Percentiles rank a stretch among this genome's conserved stretches.
These are phyloP conservation scores for Pseudomassariella vexata DNA, from an alignment of 2,329 filamentous ascomycete genomes.

Conservation along the genomic window DNA sequence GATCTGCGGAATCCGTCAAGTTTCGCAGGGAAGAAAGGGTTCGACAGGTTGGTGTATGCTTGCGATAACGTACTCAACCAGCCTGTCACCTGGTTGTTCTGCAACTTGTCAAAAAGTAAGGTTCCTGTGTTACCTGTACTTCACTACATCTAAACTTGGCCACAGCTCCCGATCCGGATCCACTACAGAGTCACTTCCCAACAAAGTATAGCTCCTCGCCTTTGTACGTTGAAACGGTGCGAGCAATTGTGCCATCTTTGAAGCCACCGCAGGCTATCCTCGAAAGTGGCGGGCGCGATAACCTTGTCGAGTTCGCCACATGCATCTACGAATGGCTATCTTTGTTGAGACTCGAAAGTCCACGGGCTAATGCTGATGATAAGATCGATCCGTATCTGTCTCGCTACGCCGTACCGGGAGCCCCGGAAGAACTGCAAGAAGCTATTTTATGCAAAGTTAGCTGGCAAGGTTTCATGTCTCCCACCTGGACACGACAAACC, in stretches of 20 bases:
- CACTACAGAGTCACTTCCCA: slow-evolving; percentile 40
- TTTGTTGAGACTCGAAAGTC: slow-evolving; percentile 59
- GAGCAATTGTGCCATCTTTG: slow-evolving; percentile 26
- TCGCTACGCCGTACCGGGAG: slow-evolving; percentile 55
- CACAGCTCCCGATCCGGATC: slow-evolving; percentile 42
- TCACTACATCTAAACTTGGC: slow-evolving; percentile 8
- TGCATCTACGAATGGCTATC: slow-evolving; percentile 72
- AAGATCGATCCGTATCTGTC: slow-evolving; percentile 63
- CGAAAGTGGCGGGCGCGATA: slow-evolving; percentile 32
- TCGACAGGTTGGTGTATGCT: slow-evolving; percentile 71
- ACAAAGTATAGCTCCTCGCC: slow-evolving; percentile 33
- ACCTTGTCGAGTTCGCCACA: slow-evolving; percentile 57
- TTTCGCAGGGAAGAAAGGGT: slow-evolving; percentile 77
- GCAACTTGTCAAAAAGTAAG: slow-evolving; percentile 51
- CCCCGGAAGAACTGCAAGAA: slow-evolving; percentile 14
- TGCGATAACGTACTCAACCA: slow-evolving; percentile 69
- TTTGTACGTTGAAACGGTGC: slow-evolving; percentile 18
- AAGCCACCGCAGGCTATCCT: slow-evolving; percentile 24
- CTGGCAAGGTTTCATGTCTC: slow-evolving; percentile 54
- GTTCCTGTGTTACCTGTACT: slow-evolving; percentile 1
- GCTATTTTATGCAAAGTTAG: slow-evolving; percentile 42
- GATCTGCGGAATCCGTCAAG: slow-evolving; percentile 72
- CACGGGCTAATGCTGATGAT: slow-evolving; percentile 53
- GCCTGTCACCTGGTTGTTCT: slow-evolving; percentile 73
- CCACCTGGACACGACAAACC: slow-evolving; percentile 43